Evolutionary conservation across 2,329 filamentous ascomycete species (phyloP).

Genomic region (Sclerotinia minor): DNA sequence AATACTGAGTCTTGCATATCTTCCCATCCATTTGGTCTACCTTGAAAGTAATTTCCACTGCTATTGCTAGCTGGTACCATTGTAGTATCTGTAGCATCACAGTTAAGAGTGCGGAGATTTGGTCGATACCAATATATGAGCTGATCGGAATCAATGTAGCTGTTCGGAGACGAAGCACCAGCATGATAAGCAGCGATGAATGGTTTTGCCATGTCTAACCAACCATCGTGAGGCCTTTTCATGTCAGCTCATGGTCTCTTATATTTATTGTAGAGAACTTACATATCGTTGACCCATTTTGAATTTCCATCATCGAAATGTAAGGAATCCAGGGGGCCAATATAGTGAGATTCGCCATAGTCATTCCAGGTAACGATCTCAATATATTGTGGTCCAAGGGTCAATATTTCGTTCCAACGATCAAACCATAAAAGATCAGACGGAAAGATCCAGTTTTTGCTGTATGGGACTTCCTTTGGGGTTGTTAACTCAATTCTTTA

Average conservation of each 20-base stretch:
- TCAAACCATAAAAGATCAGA: slow-evolving; percentile 45
- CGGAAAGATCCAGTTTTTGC: slow-evolving; percentile 48
- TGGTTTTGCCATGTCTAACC: slow-evolving; percentile 42
- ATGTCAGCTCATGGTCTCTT: not conserved
- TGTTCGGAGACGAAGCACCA: slow-evolving; percentile 25
- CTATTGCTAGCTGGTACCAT: slow-evolving; percentile 33
- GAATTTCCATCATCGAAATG: slow-evolving; percentile 41
- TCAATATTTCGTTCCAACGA: slow-evolving; percentile 47
- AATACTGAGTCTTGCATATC: slow-evolving; percentile 40
- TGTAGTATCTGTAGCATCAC: slow-evolving; percentile 42
- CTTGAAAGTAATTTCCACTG: slow-evolving; percentile 35
- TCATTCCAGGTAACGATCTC: slow-evolving; percentile 52
- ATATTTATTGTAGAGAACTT: not conserved
- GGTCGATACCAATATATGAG: slow-evolving; percentile 47
- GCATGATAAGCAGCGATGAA: slow-evolving; percentile 34
- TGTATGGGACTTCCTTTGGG: slow-evolving; percentile 37
- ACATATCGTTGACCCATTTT: slow-evolving; percentile 42
- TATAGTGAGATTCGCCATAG: slow-evolving; percentile 55
- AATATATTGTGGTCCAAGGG: slow-evolving; percentile 47
- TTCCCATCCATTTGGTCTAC: slow-evolving; percentile 33
- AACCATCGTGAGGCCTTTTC: slow-evolving; percentile 50
- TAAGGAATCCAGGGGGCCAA: slow-evolving; percentile 48
- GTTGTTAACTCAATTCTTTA: slow-evolving; percentile 41
- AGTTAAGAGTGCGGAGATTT: slow-evolving; percentile 36
- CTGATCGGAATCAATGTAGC: slow-evolving; percentile 36